phyloP scores from a whole-genome alignment of 805 yeast genomes.

The Zygoascus ofunaensis region DNA sequence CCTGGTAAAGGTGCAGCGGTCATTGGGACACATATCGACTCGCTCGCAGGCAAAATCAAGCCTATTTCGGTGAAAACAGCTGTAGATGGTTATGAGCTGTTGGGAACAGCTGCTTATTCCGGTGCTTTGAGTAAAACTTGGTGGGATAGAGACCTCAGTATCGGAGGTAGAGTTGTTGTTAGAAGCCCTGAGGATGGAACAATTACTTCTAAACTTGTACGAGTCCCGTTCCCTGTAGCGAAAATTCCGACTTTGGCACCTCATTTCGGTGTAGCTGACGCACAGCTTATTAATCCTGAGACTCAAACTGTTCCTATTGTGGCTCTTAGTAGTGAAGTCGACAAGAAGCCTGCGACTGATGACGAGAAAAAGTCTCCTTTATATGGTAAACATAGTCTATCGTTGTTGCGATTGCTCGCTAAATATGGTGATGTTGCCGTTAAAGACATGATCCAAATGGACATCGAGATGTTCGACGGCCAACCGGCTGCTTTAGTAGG shows the following conservation, averaged over 20 bases:
- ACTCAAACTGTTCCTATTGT: conserved; percentile 75
- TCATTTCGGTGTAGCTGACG: conserved; percentile 67
- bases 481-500: conserved; percentile 74
- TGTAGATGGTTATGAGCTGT: conserved; percentile 64
- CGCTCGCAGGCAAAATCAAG: conserved; percentile 59
- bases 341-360: conserved; percentile 38
- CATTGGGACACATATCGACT: conserved; percentile 69
- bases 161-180: conserved; percentile 69
- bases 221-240: conserved; percentile 43
- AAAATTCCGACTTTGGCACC: conserved; percentile 80
- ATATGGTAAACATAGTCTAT: conserved; percentile 55
- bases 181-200: conserved; percentile 28
- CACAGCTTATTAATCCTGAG: conserved; percentile 67
- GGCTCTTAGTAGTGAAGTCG: conserved; percentile 38
- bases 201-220: conserved; percentile 30
- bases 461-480: conserved; percentile 68
- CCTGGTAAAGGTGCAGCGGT: conserved; percentile 56
- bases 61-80: conserved; percentile 55
- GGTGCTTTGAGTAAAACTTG: conserved; percentile 46
- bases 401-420: conserved; percentile 57
- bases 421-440: conserved; percentile 47
- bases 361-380: conserved; percentile 55
- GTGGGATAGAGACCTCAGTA: conserved; percentile 81
- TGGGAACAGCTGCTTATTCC: conserved; percentile 80
- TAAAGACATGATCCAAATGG: conserved; percentile 54